Base-by-base conservation (phyloP, 2,329 filamentous ascomycete species). In the Colletotrichum coccodes region DNA sequence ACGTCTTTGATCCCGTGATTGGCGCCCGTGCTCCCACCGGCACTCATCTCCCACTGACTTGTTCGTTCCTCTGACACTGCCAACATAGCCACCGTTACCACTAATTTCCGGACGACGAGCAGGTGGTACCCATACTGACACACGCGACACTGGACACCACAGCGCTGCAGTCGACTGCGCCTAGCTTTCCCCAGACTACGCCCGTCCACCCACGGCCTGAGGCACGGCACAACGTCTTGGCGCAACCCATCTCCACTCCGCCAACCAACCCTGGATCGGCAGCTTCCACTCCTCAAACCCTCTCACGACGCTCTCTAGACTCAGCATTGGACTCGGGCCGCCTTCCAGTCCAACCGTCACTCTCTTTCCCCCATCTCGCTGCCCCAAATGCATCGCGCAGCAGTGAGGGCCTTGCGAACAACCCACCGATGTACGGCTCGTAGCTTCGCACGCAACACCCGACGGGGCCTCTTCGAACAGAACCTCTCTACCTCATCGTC, bases 331-430 rank as follows among this genome's bases (percentile, higher is more conserved):
- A 69, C 66, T 52, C 62, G 66, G 66, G 56, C 49, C 62, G 66
- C 61, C 62, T 46, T 66, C 66, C 61, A 66, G 66, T 69, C 66
- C 66, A 60, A 69, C 52, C 61, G 66, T 23, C 53, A 53, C 40
- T 46, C 34, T 46, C 23, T 47, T 28, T 50, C 47, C 54, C 40
- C n/a, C 52, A 54, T 56, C 52, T 68, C 56, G 60, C 57, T 60
- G 57, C 66, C 66, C 75, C 84, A 84, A 83, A 95, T 95, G 92
- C 91, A 91, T 89, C 91, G 91, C 82, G 91, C 88, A 81, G 88
- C 89, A 74, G 81, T 90, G 72, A 88, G 89, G 84, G 89, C 88
- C 76, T 83, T 92, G 79, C 89, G 92, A 84, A 89, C 90, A 77
- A 89, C 89, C 76, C 88, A 89, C 81, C 88, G 91, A 78, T 87